These are phyloP conservation scores for Collybiopsis confluens DNA, from an alignment of 768 basidiomycete genomes.

Conservation along the genomic window DNA sequence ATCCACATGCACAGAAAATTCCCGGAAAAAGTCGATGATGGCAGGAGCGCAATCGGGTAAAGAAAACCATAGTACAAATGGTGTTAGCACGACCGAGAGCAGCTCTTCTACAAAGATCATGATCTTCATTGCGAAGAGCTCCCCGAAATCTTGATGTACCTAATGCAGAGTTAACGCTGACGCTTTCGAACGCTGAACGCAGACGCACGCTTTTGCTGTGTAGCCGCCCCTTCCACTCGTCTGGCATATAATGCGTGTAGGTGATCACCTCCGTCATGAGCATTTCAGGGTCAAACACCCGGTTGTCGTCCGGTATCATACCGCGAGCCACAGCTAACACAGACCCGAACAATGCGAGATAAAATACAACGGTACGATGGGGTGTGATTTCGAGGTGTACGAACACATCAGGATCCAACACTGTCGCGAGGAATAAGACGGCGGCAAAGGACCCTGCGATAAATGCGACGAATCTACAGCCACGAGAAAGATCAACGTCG, in stretches of 20 bases:
- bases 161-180: constrained; percentile 21
- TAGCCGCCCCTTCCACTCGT: constrained; percentile 82
- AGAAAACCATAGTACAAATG: constrained; percentile 91
- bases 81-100: constrained; percentile 87
- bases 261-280: constrained; percentile 90
- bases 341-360: constrained; percentile 82
- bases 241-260: constrained; percentile 95
- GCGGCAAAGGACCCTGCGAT: constrained; percentile 95
- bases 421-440: constrained; percentile 87
- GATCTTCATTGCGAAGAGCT: constrained; percentile 91
- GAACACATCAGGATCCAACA: constrained; percentile 90
- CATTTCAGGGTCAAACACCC: constrained; percentile 90
- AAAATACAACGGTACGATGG: constrained; percentile 91
- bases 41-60: constrained; percentile 85
- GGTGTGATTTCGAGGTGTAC: constrained; percentile 93
- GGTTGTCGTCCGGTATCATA: constrained; percentile 93
- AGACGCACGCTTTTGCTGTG: constrained; percentile 81
- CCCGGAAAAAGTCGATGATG: constrained; percentile 96
- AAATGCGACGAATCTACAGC: constrained; percentile 85
- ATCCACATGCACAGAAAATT: constrained; percentile 96
- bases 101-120: constrained; percentile 85
- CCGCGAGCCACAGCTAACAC: constrained; percentile 87
- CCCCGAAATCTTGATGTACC: constrained; percentile 90
- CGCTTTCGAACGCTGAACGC: background rate
- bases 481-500: background rate